phyloP scores from a whole-genome alignment of 2,329 filamentous ascomycete species.

The Metarhizium guizhouense region DNA sequence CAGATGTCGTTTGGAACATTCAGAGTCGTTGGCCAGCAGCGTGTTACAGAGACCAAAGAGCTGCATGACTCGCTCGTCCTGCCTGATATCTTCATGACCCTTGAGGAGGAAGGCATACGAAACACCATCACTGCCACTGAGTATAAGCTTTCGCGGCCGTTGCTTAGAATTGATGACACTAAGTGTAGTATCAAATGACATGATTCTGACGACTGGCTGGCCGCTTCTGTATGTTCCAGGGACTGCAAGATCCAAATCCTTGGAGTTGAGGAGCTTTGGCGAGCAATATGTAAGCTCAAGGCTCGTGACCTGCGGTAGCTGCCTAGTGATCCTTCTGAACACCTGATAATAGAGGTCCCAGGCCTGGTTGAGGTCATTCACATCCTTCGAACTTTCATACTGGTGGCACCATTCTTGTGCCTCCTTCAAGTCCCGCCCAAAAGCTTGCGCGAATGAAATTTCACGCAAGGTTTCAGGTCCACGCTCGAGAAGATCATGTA shows the following conservation, averaged over 20 bases:
- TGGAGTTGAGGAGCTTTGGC: slow-evolving; percentile 78
- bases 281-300: slow-evolving; percentile 96
- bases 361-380: slow-evolving; percentile 91
- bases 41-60: slow-evolving; percentile 97
- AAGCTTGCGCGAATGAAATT: slow-evolving; percentile 95
- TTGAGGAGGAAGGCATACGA: slow-evolving; percentile 88
- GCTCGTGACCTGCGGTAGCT: slow-evolving; percentile 84
- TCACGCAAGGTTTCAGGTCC: slow-evolving; percentile 91
- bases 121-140: slow-evolving; percentile 81
- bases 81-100: slow-evolving; percentile 98
- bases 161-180: slow-evolving; percentile 96
- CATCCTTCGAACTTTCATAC: slow-evolving; percentile 79
- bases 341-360: slow-evolving; percentile 99
- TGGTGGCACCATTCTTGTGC: slow-evolving; percentile 93
- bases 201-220: slow-evolving; percentile 70
- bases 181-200: slow-evolving; percentile 82
- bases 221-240: slow-evolving; percentile 86
- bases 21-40: slow-evolving; percentile 82
- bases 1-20: slow-evolving; percentile 94
- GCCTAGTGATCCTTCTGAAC: slow-evolving; percentile 88
- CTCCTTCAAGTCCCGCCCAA: slow-evolving; percentile 89
- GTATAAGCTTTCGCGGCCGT: slow-evolving; percentile 78
- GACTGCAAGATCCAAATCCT: slow-evolving; percentile 85
- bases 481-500: slow-evolving; percentile 84
- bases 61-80: slow-evolving; percentile 99